Conservation (phyloP, 306 rosid genomes). For the Vigna nakashimae region DNA sequence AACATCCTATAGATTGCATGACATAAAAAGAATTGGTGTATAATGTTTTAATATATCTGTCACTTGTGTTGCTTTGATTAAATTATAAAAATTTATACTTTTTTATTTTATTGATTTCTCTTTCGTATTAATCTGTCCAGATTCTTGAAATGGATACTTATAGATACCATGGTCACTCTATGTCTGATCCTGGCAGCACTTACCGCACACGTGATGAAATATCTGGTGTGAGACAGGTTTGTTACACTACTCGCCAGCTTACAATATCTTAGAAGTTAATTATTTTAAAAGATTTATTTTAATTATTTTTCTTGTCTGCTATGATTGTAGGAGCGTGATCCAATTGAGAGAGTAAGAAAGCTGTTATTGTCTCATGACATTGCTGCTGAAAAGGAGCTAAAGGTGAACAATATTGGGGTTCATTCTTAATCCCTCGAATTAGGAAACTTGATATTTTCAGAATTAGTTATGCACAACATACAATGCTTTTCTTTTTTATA, state of each 20-base stretch:
- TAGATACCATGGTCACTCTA: constrained; percentile 97
- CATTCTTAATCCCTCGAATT: constrained; percentile 23
- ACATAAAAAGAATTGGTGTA: background rate
- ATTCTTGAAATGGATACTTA: constrained; percentile 99
- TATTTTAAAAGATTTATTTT: constrained; percentile 10
- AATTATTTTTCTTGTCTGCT: constrained; percentile 26
- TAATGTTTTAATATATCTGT: constrained; percentile 21
- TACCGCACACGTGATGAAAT: constrained; percentile 97
- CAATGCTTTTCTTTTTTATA: background rate
- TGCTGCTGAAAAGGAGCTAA: constrained; percentile 88
- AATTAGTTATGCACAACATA: constrained; percentile 1
- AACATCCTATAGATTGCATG: background rate
- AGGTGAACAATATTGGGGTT: constrained; percentile 57
- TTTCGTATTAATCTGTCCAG: constrained; percentile 56
- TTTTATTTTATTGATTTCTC: constrained; percentile 30
- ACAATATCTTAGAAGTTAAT: background rate
- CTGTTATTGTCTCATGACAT: constrained; percentile 73
- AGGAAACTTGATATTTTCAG: constrained; percentile 1
- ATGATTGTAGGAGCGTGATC: constrained; percentile 89
- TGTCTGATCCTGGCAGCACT: constrained; percentile 99
- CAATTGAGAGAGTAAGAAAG: constrained; percentile 90
- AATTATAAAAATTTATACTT: constrained; percentile 25
- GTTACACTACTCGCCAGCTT: constrained; percentile 23
- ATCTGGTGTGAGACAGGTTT: constrained; percentile 95
- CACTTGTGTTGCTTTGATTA: constrained; percentile 24